These are phyloP conservation scores for Aspergillus nomiae DNA, from an alignment of 2,329 filamentous ascomycete genomes.

Conservation along the genomic window DNA sequence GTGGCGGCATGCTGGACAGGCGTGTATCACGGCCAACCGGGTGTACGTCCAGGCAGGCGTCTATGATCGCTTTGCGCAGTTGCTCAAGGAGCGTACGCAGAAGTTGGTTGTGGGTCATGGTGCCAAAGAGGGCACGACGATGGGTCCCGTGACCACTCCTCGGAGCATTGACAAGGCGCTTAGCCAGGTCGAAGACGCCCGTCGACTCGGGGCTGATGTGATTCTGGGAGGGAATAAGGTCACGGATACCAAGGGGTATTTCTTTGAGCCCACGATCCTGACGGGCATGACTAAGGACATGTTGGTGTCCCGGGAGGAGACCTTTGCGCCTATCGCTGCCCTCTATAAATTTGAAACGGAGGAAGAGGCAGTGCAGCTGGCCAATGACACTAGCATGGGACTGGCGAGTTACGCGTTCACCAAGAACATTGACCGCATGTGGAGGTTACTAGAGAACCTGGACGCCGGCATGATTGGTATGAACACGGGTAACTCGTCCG, in stretches of 20 bases:
- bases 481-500: constrained; percentile 66
- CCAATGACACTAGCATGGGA: constrained; percentile 67
- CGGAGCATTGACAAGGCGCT: constrained; percentile 58
- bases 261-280: constrained; percentile 70
- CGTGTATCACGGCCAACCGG: constrained; percentile 49
- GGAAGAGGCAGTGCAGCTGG: constrained; percentile 61
- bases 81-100: constrained; percentile 55
- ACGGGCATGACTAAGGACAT: constrained; percentile 61
- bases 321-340: constrained; percentile 65
- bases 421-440: constrained; percentile 66
- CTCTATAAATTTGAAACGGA: constrained; percentile 68
- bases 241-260: constrained; percentile 62
- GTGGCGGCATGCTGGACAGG: constrained; percentile 47
- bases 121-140: constrained; percentile 55
- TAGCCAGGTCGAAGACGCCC: constrained; percentile 66
- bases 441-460: constrained; percentile 66
- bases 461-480: constrained; percentile 71
- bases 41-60: constrained; percentile 47
- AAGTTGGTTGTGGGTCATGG: constrained; percentile 63
- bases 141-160: constrained; percentile 63
- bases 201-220: constrained; percentile 63
- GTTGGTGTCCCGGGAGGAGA: constrained; percentile 61
- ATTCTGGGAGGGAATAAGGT: constrained; percentile 58
- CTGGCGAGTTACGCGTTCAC: constrained; percentile 70
- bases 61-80: constrained; percentile 56